Conservation (phyloP, 257 asterid species). For the Cordia subcordata region DNA sequence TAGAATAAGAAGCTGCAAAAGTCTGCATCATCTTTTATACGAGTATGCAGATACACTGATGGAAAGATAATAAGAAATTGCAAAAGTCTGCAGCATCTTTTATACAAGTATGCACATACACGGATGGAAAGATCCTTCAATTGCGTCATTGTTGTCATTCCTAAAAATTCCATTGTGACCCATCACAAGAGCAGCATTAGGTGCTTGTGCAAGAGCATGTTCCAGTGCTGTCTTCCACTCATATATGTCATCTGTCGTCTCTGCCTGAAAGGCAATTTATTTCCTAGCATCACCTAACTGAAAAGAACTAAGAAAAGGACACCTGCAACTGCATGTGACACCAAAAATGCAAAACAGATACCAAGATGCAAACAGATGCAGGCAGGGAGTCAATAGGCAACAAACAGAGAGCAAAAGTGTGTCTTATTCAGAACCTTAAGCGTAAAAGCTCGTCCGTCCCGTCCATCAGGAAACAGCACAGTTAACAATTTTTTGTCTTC, state of each 20-base stretch:
- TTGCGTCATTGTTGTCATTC: constrained; percentile 59
- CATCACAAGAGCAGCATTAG: constrained; percentile 91
- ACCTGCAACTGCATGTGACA: background rate
- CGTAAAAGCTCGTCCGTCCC: constrained; percentile 94
- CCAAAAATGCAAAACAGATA: background rate
- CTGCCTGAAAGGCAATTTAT: constrained; percentile 50
- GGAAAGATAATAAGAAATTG: constrained; percentile 30
- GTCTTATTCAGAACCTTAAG: constrained; percentile 52
- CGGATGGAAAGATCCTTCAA: constrained; percentile 73
- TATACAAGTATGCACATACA: constrained; percentile 37
- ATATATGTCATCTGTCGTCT: constrained; percentile 79
- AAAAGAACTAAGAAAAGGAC: background rate
- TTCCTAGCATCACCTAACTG: background rate
- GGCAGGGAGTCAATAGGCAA: too few species aligned
- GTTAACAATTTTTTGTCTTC: constrained; percentile 87
- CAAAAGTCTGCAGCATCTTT: background rate
- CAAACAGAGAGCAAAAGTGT: background rate
- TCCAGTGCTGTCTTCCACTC: constrained; percentile 96
- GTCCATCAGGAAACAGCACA: constrained; percentile 90
- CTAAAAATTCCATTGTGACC: constrained; percentile 89
- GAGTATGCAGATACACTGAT: constrained; percentile 53
- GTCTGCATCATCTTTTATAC: background rate
- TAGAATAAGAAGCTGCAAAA: background rate
- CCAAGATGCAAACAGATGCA: too few species aligned
- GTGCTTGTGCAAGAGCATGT: constrained; percentile 88